These are phyloP conservation scores for Melanomma pulvis-pyrius DNA, from an alignment of 495 filamentous ascomycete species.

Conservation along the genomic window DNA sequence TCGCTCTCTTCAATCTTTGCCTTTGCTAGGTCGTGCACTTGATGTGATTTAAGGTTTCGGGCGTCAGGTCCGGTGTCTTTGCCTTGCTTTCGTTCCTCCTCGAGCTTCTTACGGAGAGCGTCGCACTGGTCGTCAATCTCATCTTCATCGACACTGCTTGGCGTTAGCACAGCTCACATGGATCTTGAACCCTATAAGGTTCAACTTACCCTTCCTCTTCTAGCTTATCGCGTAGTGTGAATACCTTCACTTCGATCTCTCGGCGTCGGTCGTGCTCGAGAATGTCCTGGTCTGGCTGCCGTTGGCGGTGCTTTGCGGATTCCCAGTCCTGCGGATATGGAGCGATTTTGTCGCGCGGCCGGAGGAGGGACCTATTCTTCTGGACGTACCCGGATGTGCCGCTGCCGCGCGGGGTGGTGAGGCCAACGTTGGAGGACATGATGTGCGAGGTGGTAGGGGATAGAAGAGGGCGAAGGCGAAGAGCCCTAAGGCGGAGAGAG, in stretches of 20 bases:
- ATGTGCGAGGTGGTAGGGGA: background rate
- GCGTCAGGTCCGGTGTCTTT: slow-evolving; percentile 44
- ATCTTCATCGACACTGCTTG: slow-evolving; percentile 68
- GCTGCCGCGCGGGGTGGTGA: slow-evolving; percentile 89
- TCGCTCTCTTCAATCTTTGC: slow-evolving; percentile 97
- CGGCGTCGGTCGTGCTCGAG: slow-evolving; percentile 90
- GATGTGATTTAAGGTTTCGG: slow-evolving; percentile 78
- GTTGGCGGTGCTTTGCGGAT: slow-evolving; percentile 66
- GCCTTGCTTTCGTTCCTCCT: slow-evolving; percentile 55
- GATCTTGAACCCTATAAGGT: too few relatives aligned
- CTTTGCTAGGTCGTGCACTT: slow-evolving; percentile 93
- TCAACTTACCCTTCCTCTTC: slow-evolving; percentile 74
- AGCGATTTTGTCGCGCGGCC: slow-evolving; percentile 64
- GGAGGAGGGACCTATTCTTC: slow-evolving; percentile 85
- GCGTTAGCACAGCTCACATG: background rate
- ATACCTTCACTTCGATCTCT: slow-evolving; percentile 86
- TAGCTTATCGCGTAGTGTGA: slow-evolving; percentile 83
- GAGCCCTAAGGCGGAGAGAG: background rate
- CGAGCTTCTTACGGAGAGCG: slow-evolving; percentile 64
- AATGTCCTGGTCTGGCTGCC: slow-evolving; percentile 87
- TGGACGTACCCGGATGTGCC: slow-evolving; percentile 98
- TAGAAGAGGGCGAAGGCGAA: background rate
- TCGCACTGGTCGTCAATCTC: slow-evolving; percentile 72
- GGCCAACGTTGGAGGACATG: slow-evolving; percentile 98
- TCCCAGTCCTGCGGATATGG: slow-evolving; percentile 68